Base-by-base conservation (phyloP, 1,284 basidiomycete genomes). In the Amylostereum areolatum region DNA sequence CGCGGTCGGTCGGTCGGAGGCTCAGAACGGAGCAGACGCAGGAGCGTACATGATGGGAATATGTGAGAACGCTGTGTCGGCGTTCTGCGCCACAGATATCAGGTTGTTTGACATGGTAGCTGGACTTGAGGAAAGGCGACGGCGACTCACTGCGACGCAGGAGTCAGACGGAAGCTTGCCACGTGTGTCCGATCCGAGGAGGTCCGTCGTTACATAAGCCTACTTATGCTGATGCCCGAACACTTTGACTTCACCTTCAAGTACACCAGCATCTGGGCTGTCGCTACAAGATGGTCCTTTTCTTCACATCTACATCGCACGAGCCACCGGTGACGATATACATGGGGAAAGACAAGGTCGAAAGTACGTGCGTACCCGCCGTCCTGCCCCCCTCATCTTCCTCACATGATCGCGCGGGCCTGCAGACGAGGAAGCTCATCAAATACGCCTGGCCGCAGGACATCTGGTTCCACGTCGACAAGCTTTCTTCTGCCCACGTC, bases 321-420 rank as follows among this genome's bases (percentile, higher is more conserved):
- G 67, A 77, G 34, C 90, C 92, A 1, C 75, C 89, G 1, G 85
- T 78, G 3, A 81, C 73, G 24, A 77, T 97, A 52, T 97, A 96
- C 70, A 96, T 97, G 91, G 96, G 96, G 35, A 85, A 83, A 62
- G 96, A 99, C 77, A 98, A 99, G 71, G 85, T 90, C 54, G 94
- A 96, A 74, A 97, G 93, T 95, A 62, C 59, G 85, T 71, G 30
- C 47, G 37, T 8, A 41, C n/a, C 29, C 39, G 52, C 50, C 36
- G 43, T 27, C 27, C 54, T 37, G 28, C 47, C n/a, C 32, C 27
- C 50, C 12, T 43, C 8, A 85, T 39, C 29, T 33, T 45, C 9
- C 43, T 86, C n/a, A n/a, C n/a, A n/a, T 36, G 29, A 36, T 28
- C 45, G 32, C 50, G 31, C 31, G 48, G 55, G 46, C 50, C 37